phyloP scores from a whole-genome alignment of 257 asterid species.

The Nicotiana paniculata region DNA sequence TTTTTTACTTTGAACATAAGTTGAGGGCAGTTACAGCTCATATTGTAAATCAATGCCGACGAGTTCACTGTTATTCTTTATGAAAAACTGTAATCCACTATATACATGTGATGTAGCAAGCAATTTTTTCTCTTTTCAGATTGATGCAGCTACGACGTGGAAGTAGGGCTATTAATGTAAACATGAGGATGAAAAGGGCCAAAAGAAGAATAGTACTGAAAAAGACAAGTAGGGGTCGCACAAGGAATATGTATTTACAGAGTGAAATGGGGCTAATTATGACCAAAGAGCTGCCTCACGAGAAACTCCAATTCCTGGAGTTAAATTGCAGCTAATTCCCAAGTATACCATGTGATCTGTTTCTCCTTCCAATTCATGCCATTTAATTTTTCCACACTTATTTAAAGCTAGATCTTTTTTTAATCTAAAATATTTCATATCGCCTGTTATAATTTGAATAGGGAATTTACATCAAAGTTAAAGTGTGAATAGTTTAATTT shows the following conservation, averaged over 20 bases:
- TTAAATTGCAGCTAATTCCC: background rate
- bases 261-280: background rate
- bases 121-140: background rate
- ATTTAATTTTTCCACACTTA: too few relatives aligned
- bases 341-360: background rate
- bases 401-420: too few relatives aligned
- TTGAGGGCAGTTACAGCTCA: background rate
- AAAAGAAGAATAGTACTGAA: background rate
- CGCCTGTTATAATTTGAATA: too few relatives aligned
- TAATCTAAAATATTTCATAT: too few relatives aligned
- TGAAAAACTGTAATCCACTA: background rate
- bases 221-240: background rate
- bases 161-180: background rate
- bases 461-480: too few relatives aligned
- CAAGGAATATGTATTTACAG: background rate
- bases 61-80: background rate
- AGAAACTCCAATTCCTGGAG: background rate
- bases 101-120: background rate
- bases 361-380: background rate
- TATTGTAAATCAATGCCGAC: background rate
- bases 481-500: too few relatives aligned
- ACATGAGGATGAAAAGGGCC: background rate
- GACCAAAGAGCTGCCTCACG: background rate
- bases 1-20: background rate
- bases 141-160: too few relatives aligned